phyloP scores from a whole-genome alignment of 164 flowering plant genomes.

The Kalanchoe fedtschenkoi region DNA sequence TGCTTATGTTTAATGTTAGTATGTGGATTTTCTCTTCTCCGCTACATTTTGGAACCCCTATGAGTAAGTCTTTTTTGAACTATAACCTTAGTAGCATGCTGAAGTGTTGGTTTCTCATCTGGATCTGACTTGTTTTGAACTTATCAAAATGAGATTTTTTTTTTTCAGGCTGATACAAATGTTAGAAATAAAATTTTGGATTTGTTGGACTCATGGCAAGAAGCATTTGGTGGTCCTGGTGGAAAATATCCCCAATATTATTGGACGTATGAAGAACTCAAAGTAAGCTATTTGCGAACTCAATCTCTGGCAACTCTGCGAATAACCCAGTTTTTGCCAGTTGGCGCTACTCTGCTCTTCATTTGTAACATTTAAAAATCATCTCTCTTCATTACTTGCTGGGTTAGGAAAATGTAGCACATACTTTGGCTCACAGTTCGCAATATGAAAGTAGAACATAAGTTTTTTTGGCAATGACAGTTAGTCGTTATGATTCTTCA shows the following conservation, averaged over 20 bases:
- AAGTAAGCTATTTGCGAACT: slow-evolving; percentile 32
- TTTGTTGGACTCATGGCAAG: slow-evolving; percentile 89
- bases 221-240: slow-evolving; percentile 91
- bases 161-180: slow-evolving; percentile 56
- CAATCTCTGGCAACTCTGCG: neutral
- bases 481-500: neutral
- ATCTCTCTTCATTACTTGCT: neutral
- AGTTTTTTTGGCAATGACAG: neutral
- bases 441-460: neutral
- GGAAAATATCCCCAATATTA: slow-evolving; percentile 88
- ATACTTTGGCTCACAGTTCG: neutral
- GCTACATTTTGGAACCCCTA: neutral
- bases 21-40: neutral
- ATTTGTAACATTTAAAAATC: neutral
- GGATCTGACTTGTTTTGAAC: neutral
- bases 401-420: neutral
- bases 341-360: neutral
- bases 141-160: neutral
- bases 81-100: too few relatives aligned
- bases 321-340: too few relatives aligned
- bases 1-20: neutral
- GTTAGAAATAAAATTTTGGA: slow-evolving; percentile 77
- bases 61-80: neutral
- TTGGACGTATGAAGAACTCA: slow-evolving; percentile 80
- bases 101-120: neutral